Base-by-base conservation (phyloP, 106 monocot genomes). In the Allium sativum region DNA sequence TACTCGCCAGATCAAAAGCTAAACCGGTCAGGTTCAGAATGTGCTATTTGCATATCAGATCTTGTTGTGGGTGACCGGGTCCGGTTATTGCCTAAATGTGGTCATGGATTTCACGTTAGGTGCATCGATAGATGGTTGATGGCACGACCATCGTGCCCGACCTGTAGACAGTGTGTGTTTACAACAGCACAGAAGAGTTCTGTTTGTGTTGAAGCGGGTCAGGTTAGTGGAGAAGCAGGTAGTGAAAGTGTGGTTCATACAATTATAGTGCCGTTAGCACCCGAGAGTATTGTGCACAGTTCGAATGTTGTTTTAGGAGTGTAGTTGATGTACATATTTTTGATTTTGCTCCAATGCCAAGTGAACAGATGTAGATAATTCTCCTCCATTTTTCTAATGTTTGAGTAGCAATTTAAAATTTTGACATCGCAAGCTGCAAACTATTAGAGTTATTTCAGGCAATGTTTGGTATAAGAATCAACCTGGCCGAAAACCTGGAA, bases 41-140 rank as follows among this genome's bases (percentile, higher is more conserved):
- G 87, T 62, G 73, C 77, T 10, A 87, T 87, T n/a, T 87, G 87
- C 58, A 58, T 87, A 56, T 60, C 78, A 3, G 82, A 82, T 70
- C 73, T 87, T 64, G 61, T 40, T 20, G 15, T 42, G 42, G 82
- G 87, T 0, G 79, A 82, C 18, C 67, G 64, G 10, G 45, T 87
- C 13, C 72, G 87, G 52, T 68, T 79, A 12, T 51, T 87, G 70
- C 85, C 81, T 47, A 10, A 12, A 48, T 85, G 85, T 66, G 19
- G 45, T 19, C 85, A 85, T 55, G 78, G 81, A 5, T 85, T 85
- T 68, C 85, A 85, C 53, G 77, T 58, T 0, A 44, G 46, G 43
- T 85, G 85, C 69, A 62, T 78, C 10, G 85, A 85, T 58, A 59
- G 65, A 21, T 85, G 85, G 85, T 74, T 85, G 10, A 60, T 51